Conservation (phyloP, 768 basidiomycete genomes). For the Boletus eberwhitei region DNA sequence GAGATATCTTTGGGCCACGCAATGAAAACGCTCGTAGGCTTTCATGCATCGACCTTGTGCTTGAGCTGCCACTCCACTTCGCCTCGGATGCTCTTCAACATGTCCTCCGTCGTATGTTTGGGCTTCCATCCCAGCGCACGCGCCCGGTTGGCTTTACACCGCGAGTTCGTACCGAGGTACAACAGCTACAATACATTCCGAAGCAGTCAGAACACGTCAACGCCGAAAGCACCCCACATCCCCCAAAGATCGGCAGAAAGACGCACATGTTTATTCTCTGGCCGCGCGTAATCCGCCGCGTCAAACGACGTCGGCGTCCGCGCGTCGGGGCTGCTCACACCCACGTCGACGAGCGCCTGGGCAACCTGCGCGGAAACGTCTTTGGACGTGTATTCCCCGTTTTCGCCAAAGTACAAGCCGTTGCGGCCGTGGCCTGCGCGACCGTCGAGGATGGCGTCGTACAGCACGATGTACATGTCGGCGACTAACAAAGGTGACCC, state of each 20-base stretch:
- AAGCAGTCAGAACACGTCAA: not conserved
- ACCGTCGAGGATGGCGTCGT: slow-evolving; percentile 31
- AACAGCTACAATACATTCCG: not conserved
- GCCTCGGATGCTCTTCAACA: slow-evolving; percentile 13
- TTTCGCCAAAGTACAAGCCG: slow-evolving; percentile 52
- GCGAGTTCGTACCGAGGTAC: slow-evolving; percentile 16
- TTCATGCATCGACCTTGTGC: not conserved
- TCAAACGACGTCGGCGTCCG: slow-evolving; percentile 42
- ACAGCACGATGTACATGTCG: slow-evolving; percentile 42
- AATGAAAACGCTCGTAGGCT: too few relatives aligned
- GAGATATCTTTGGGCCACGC: too few relatives aligned
- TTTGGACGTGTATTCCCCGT: slow-evolving; percentile 43
- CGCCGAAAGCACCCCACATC: too few relatives aligned
- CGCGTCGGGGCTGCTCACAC: not conserved
- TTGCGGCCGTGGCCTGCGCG: slow-evolving; percentile 27
- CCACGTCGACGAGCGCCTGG: slow-evolving; percentile 15
- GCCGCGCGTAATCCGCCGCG: slow-evolving; percentile 3
- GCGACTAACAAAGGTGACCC: slow-evolving; percentile 8
- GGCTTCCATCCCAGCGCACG: slow-evolving; percentile 20
- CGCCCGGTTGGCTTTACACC: slow-evolving; percentile 12
- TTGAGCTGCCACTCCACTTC: slow-evolving; percentile 11
- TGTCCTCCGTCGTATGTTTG: slow-evolving; percentile 27
- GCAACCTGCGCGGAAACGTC: slow-evolving; percentile 40
- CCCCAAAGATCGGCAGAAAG: too few relatives aligned
- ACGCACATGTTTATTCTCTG: not conserved